Evolutionary conservation across 345 rosid species (phyloP), one percentile per base, ranked within the genome.

Genomic region (Excoecaria cochinchinensis): DNA sequence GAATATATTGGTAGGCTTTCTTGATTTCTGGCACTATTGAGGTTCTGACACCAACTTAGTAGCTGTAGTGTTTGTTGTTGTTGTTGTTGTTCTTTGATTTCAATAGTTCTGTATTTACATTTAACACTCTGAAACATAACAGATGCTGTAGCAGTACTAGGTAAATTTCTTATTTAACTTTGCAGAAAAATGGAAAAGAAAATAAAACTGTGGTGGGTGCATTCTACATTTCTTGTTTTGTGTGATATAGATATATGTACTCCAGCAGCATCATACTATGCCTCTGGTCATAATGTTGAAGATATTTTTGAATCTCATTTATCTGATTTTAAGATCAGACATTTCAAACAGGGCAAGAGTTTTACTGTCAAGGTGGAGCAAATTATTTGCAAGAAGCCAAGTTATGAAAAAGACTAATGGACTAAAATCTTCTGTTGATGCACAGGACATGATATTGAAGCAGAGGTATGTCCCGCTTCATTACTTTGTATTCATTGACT

Each of bases 241-340:
- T 60, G 13, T 42, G 14, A 6, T 63, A 55, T 42, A 31, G 17
- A 42, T 19, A 64, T 4, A 46, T 64, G 21, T 67, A 22, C 42
- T 64, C 71, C 77, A 57, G 67, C 70, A 60, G 64, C 39, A 70
- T 13, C 72, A n/a, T 44, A 46, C 71, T 72, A 47, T 72, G 21
- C 59, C 70, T 42, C 63, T 71, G 71, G 60, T 72, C 66, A 71
- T 78, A 47, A 77, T 78, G 81, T 81, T 84, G 80, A 75, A 83
- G 73, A 72, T 78, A 52, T 73, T 78, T 84, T 81, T 84, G 80
- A 78, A 83, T 88, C 94, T 91, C 89, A 89, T 86, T 83, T 83
- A 89, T 89, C 95, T 95, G 92, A 90, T 91, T 91, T 88, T 94
- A 90, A 93, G 97, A 89, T 95, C 97, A 95, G 99, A 91, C 87